Evolutionary conservation across 179 eudicot species (phyloP).

Genomic region (Actinidia arguta): DNA sequence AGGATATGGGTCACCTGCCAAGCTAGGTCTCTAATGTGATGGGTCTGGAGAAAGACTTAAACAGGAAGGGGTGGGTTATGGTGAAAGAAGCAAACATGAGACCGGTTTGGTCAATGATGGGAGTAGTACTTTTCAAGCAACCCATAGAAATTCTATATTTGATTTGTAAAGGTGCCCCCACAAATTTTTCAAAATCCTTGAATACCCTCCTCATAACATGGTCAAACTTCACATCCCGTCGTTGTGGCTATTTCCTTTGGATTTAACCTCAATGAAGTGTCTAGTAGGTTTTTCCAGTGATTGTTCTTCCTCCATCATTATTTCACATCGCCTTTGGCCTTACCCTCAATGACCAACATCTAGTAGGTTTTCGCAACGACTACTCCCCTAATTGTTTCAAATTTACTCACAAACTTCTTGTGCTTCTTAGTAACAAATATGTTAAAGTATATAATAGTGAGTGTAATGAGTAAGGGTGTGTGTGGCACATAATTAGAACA

Average conservation of each 20-base stretch:
- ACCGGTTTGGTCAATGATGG: background rate
- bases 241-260: background rate
- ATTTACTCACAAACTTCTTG: background rate
- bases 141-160: background rate
- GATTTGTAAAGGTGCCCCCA: background rate
- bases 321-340: background rate
- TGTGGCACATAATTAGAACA: too few species aligned
- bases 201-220: background rate
- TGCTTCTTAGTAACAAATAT: too few species aligned
- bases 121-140: background rate
- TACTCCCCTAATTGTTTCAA: background rate
- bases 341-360: background rate
- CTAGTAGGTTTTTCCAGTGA: too few species aligned
- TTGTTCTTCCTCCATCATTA: too few species aligned
- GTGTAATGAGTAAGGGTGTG: too few species aligned
- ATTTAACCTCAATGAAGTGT: too few species aligned
- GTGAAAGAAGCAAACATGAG: conserved; percentile 9
- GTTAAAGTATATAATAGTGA: too few species aligned
- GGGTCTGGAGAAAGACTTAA: too few species aligned
- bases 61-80: background rate
- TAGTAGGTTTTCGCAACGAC: background rate
- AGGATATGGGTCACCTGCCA: too few species aligned
- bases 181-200: background rate
- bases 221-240: background rate
- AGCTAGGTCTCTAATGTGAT: too few species aligned